A percentile compares a stretch with the other conserved stretches of the same genome.
phyloP scores from a whole-genome alignment of 2,329 filamentous ascomycete genomes.

The Fusarium acutatum region DNA sequence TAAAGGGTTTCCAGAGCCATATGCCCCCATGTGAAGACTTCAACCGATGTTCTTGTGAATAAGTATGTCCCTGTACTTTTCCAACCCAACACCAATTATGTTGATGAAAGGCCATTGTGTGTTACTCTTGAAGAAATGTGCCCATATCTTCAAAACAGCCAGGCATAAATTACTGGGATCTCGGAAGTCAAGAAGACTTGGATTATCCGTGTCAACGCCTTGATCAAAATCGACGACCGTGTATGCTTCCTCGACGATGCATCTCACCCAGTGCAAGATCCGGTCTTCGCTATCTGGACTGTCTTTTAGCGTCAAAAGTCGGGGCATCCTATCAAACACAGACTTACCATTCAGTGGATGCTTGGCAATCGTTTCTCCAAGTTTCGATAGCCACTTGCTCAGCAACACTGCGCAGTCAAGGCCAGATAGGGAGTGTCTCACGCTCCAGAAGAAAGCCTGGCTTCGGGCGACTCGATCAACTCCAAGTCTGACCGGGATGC shows the following conservation, averaged over 20 bases:
- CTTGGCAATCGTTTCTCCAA: not conserved
- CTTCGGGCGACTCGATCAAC: slow-evolving; percentile 63
- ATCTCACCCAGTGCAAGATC: slow-evolving; percentile 57
- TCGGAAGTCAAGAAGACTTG: not conserved
- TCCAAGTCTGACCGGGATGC: slow-evolving; percentile 63
- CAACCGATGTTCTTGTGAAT: not conserved
- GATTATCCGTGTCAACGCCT: slow-evolving; percentile 18
- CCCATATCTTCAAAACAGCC: slow-evolving; percentile 55
- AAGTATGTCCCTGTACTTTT: slow-evolving; percentile 45
- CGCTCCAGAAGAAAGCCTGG: slow-evolving; percentile 65
- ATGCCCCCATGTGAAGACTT: not conserved
- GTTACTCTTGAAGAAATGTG: slow-evolving; percentile 57
- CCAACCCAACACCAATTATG: slow-evolving; percentile 52
- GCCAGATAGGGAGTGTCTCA: slow-evolving; percentile 63
- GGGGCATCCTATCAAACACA: rapidly evolving
- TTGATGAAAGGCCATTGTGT: slow-evolving; percentile 60
- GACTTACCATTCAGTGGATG: not conserved
- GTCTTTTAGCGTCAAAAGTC: not conserved
- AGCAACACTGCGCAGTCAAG: slow-evolving; percentile 64
- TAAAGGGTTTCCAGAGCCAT: not conserved
- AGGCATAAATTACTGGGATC: slow-evolving; percentile 19
- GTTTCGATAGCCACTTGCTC: slow-evolving; percentile 52
- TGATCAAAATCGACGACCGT: slow-evolving; percentile 48
- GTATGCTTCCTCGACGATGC: slow-evolving; percentile 56
- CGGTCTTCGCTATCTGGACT: slow-evolving; percentile 51